These are phyloP conservation scores for Mollisia scopiformis DNA, from an alignment of 2,329 filamentous ascomycete genomes.

Conservation along the genomic window DNA sequence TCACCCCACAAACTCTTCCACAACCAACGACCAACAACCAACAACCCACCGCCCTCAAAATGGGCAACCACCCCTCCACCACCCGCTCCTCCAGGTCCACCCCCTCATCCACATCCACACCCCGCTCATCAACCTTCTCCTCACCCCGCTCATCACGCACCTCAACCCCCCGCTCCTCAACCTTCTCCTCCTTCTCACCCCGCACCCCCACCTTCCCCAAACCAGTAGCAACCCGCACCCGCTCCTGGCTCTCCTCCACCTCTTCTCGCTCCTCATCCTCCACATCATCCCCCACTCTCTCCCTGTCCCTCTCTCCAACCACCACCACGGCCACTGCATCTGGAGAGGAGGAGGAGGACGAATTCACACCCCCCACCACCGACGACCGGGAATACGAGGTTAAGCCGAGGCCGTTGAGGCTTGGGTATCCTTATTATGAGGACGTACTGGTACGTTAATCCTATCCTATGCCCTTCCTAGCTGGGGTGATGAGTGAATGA, in stretches of 20 bases:
- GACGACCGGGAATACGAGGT: background rate
- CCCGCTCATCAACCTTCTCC: background rate
- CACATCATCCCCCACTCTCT: background rate
- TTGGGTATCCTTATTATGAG: conserved; percentile 6
- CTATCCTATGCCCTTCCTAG: too few relatives aligned
- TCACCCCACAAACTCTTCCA: too few relatives aligned
- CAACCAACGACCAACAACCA: too few relatives aligned
- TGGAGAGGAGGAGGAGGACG: too few relatives aligned
- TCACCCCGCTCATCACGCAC: background rate
- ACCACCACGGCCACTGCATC: background rate
- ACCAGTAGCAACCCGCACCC: background rate
- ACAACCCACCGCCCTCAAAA: background rate
- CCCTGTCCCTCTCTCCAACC: background rate
- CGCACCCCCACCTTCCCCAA: too few relatives aligned
- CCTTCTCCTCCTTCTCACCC: background rate
- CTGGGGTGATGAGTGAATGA: too few relatives aligned
- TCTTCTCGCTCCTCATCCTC: background rate
- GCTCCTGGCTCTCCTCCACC: background rate
- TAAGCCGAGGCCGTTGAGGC: background rate
- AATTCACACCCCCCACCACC: background rate
- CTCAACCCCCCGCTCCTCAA: background rate
- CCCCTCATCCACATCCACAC: background rate
- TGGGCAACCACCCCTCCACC: background rate
- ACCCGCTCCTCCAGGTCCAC: background rate
- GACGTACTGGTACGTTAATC: too few relatives aligned